Conservation (phyloP, 768 basidiomycete genomes). For the Lentinula raphanica region DNA sequence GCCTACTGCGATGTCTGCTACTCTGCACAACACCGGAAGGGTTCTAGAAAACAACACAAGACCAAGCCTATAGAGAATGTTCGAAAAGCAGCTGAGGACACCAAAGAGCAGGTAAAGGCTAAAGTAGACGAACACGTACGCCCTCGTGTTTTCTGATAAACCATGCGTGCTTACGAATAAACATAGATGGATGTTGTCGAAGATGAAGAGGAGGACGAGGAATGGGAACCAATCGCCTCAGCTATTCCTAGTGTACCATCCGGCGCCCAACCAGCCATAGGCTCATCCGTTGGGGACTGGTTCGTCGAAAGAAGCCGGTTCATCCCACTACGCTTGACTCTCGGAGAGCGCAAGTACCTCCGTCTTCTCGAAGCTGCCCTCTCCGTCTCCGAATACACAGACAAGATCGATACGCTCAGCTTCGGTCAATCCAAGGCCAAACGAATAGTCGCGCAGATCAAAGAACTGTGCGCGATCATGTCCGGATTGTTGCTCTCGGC, state of each 20-base stretch:
- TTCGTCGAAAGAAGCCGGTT: constrained; percentile 77
- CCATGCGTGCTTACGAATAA: not conserved
- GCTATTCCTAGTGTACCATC: constrained; percentile 30
- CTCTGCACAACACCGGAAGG: constrained; percentile 79
- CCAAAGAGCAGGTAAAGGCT: not conserved
- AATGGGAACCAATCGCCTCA: constrained; percentile 34
- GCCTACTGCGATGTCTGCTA: constrained; percentile 84
- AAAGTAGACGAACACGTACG: constrained; percentile 28
- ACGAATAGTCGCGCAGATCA: constrained; percentile 81
- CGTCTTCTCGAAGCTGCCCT: constrained; percentile 83
- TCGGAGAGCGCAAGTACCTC: constrained; percentile 76
- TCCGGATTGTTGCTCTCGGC: constrained; percentile 78
- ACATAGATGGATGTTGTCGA: constrained; percentile 44
- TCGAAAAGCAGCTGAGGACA: not conserved
- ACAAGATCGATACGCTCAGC: constrained; percentile 81
- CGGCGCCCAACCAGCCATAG: constrained; percentile 55
- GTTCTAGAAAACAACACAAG: constrained; percentile 62
- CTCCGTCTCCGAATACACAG: constrained; percentile 82
- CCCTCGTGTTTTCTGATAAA: not conserved
- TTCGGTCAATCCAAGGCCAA: constrained; percentile 80
- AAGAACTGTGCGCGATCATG: constrained; percentile 83
- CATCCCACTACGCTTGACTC: constrained; percentile 74
- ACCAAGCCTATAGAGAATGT: constrained; percentile 37
- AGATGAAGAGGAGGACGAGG: constrained; percentile 36
- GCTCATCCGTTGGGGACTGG: constrained; percentile 73